Evolutionary conservation across 2,329 filamentous ascomycete genomes (phyloP).

Genomic region (Huntiella decipiens): DNA sequence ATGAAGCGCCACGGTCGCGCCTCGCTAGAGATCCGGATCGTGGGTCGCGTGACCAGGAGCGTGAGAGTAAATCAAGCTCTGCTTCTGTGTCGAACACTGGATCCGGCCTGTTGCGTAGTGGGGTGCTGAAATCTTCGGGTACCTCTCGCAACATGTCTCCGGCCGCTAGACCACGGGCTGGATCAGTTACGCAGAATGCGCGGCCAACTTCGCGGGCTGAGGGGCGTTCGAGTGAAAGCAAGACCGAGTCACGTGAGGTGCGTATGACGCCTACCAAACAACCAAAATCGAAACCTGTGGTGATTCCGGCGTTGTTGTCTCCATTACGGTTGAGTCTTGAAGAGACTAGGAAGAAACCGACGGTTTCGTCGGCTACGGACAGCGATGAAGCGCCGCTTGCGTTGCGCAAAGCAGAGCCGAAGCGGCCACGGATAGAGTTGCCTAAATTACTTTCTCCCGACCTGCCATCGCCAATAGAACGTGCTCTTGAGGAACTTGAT

Average conservation of each 20-base stretch:
- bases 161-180: conserved; percentile 19
- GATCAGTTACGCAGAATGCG: conserved; percentile 26
- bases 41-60: conserved; percentile 1
- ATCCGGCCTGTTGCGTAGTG: not conserved
- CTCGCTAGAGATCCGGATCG: not conserved
- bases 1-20: not conserved
- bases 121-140: conserved; percentile 17
- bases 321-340: conserved; percentile 24
- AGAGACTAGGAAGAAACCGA: conserved; percentile 3
- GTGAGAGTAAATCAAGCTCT: conserved; percentile 4
- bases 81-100: too few relatives aligned
- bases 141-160: not conserved
- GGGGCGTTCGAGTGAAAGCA: not conserved
- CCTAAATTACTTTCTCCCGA: conserved; percentile 37
- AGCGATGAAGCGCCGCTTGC: not conserved
- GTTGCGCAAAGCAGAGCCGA: not conserved
- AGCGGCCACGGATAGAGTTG: conserved; percentile 14
- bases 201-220: conserved; percentile 1
- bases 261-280: not conserved
- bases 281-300: conserved; percentile 18
- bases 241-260: too few relatives aligned
- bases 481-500: conserved; percentile 18
- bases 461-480: conserved; percentile 32
- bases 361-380: not conserved
- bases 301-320: conserved; percentile 33